Percentiles rank a stretch among this genome's conserved stretches.
Conservation (phyloP, 768 basidiomycete genomes). For the Mycena leptocephala region DNA sequence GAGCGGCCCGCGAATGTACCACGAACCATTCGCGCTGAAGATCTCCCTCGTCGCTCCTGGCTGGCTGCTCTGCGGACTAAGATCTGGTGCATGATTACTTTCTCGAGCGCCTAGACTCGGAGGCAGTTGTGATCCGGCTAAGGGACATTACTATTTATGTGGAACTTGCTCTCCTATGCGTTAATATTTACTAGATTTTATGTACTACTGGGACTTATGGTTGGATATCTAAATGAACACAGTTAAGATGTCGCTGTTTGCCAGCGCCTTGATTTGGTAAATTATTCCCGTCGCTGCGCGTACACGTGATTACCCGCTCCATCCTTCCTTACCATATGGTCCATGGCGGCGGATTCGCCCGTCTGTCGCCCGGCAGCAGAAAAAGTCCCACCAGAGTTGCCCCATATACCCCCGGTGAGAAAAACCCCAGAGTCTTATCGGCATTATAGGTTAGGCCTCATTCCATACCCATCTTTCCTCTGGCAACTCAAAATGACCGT, state of each 20-base stretch:
- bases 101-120: neutral
- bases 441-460: neutral
- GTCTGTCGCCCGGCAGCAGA: neutral
- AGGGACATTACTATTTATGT: neutral
- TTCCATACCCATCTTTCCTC: neutral
- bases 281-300: too few species aligned
- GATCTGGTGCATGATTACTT: neutral
- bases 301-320: neutral
- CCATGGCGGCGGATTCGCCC: neutral
- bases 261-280: too few species aligned
- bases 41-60: neutral
- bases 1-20: constrained; percentile 21
- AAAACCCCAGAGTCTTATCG: constrained; percentile 11
- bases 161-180: neutral
- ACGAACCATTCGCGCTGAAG: constrained; percentile 20
- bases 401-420: constrained; percentile 10
- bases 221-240: neutral
- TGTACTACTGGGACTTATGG: neutral
- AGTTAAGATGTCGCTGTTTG: too few species aligned
- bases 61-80: neutral
- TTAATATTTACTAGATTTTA: constrained; percentile 13
- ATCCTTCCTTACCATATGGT: neutral
- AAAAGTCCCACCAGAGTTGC: constrained; percentile 7
- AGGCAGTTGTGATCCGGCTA: neutral
- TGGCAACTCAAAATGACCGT: neutral